A percentile compares a stretch with the other conserved stretches of the same genome.
These are phyloP conservation scores for Sporothrix euskadiensis DNA, from an alignment of 2,329 filamentous ascomycete species.

Conservation along the genomic window DNA sequence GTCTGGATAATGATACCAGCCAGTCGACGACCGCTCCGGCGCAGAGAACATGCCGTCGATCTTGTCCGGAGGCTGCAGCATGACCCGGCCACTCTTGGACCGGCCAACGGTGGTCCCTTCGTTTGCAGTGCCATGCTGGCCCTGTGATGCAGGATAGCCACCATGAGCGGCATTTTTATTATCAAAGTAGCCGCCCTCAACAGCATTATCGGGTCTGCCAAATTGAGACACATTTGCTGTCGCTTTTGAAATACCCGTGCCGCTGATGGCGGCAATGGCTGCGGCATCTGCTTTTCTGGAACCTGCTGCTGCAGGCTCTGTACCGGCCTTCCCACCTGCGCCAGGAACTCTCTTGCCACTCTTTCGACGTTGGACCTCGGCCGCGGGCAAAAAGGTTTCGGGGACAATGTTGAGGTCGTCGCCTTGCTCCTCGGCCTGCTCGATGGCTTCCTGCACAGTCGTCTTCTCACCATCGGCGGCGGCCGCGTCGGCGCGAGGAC, in stretches of 20 bases:
- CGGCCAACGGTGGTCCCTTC: constrained; percentile 42
- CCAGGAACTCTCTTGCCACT: constrained; percentile 30
- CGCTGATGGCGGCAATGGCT: neutral
- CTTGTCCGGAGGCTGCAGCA: constrained; percentile 69
- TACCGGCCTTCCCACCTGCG: constrained; percentile 31
- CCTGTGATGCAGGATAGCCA: neutral
- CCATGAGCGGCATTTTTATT: neutral
- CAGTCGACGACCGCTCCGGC: constrained; percentile 65
- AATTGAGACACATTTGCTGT: neutral
- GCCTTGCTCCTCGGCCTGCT: constrained; percentile 72
- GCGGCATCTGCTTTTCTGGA: neutral
- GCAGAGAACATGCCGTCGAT: constrained; percentile 78
- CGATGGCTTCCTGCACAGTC: constrained; percentile 79
- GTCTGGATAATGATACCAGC: constrained; percentile 69
- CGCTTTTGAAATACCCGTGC: neutral
- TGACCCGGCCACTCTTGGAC: constrained; percentile 48
- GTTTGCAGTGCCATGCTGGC: neutral
- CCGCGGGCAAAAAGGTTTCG: constrained; percentile 73
- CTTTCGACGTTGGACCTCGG: constrained; percentile 42
- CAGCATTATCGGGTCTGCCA: neutral
- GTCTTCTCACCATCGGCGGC: constrained; percentile 71
- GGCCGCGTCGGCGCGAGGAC: constrained; percentile 85
- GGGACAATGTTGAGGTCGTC: constrained; percentile 90
- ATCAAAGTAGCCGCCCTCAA: neutral
- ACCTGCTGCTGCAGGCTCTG: neutral